A percentile compares a stretch with the other conserved stretches of the same genome.
These are phyloP conservation scores for Penicillium coprophilum DNA, from an alignment of 495 filamentous ascomycete genomes.

Conservation along the genomic window DNA sequence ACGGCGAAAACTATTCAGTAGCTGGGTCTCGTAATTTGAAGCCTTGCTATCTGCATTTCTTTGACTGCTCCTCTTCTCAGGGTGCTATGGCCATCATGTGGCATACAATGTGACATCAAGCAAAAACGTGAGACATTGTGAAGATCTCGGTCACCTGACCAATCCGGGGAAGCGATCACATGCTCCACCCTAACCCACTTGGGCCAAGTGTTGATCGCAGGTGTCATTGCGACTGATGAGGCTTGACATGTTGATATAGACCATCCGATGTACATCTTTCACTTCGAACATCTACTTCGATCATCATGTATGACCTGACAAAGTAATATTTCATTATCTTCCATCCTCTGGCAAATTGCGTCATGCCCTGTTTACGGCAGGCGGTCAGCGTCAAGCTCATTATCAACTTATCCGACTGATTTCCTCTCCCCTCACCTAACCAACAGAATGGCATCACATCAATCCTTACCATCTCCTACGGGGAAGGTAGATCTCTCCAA, in stretches of 20 bases:
- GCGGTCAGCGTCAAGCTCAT: slow-evolving; percentile 16
- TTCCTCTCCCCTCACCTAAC: slow-evolving; percentile 11
- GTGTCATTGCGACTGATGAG: background rate
- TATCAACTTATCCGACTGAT: slow-evolving; percentile 7
- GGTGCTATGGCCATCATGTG: slow-evolving; percentile 20
- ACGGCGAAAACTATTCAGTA: background rate
- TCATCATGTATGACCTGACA: too few species aligned
- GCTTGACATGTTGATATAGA: background rate
- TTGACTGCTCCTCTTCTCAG: background rate
- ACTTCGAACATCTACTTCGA: background rate
- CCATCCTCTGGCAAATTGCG: background rate
- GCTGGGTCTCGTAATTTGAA: background rate
- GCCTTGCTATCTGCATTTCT: background rate
- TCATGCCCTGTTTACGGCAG: slow-evolving; percentile 18
- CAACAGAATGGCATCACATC: slow-evolving; percentile 32
- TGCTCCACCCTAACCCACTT: slow-evolving; percentile 20
- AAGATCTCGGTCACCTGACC: slow-evolving; percentile 7
- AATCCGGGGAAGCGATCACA: slow-evolving; percentile 23
- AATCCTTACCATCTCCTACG: slow-evolving; percentile 20
- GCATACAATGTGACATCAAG: slow-evolving; percentile 10
- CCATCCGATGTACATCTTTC: background rate
- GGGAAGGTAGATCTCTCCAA: slow-evolving; percentile 58
- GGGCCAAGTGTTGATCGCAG: background rate
- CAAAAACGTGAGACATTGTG: background rate
- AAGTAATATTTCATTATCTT: background rate